Base-by-base conservation (phyloP, 768 basidiomycete genomes). In the Austroboletus festivus region DNA sequence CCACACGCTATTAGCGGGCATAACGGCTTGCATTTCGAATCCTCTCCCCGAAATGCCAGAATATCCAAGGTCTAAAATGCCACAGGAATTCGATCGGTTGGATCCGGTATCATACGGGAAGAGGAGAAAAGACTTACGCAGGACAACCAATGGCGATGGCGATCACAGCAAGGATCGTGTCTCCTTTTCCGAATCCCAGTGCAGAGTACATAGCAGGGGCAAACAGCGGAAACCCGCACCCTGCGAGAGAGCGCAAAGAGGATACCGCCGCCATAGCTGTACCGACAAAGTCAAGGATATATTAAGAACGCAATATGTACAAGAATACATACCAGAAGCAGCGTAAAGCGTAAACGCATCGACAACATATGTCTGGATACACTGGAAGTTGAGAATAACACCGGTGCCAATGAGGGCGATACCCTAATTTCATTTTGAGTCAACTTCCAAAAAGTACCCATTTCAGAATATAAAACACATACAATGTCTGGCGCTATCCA, bases 141-240 rank as follows among this genome's bases (percentile, higher is more conserved):
- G 85, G 85, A 51, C 80, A 78, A 15, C 85, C 85, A 13, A 89
- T 63, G 1, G 63, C 74, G 45, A 89, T 78, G 2, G 82, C 72
- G 2, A 77, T 53, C 9, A 60, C 73, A 0, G 86, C 86, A 6
- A 90, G 71, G 3, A 89, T 71, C 0, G 86, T 84, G 52, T 81
- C 67, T 8, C 83, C 85, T 51, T 81, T 84, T 0, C 86, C 88
- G 47, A 83, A 85, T 4, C 86, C 88, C 0, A 89, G 69, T 13
- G 70, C 68, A 1, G 70, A 62, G 64, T 78, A 89, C 80, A 89
- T 85, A 31, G 76, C 70, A 18, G 83, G 81, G 3, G 82, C 85
- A 55, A 90, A 90, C n/a, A 90, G 67, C 2, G 88, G 89, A 60
- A 91, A 89, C 1, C 76, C 81, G 45, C 87, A 89, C 0, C 88